Conservation (phyloP, 805 yeast genomes). For the Wickerhamomyces bisporus region DNA sequence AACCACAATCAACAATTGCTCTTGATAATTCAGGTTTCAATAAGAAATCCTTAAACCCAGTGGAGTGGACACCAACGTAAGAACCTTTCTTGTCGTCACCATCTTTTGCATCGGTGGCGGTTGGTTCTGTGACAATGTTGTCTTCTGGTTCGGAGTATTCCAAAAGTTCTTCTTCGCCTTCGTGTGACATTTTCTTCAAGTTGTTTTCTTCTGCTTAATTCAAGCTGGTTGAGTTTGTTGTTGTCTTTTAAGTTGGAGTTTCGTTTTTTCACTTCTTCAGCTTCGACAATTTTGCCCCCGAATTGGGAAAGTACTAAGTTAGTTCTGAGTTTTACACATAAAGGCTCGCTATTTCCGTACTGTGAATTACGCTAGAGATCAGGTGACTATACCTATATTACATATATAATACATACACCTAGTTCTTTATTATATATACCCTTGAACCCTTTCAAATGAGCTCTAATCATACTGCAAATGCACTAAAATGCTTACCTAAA, state of each 20-base stretch:
- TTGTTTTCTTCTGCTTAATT: too few relatives aligned
- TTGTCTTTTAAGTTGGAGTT: neutral
- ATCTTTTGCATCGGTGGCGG: constrained; percentile 40
- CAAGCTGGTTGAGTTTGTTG: neutral
- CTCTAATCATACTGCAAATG: too few relatives aligned
- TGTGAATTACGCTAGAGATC: neutral
- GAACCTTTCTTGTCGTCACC: constrained; percentile 90
- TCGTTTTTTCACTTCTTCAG: neutral
- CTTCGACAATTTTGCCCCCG: neutral
- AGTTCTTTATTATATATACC: too few relatives aligned
- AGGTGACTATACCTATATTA: too few relatives aligned
- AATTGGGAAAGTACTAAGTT: neutral
- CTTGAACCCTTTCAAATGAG: too few relatives aligned
- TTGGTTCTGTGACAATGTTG: constrained; percentile 56
- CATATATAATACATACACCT: too few relatives aligned
- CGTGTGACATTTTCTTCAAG: constrained; percentile 79
- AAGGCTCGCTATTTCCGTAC: neutral
- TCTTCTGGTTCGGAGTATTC: constrained; percentile 99
- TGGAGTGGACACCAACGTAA: constrained; percentile 96
- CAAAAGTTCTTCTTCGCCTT: constrained; percentile 98
- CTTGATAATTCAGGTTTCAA: constrained; percentile 95
- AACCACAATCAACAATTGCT: constrained; percentile 98
- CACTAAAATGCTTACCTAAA: too few relatives aligned
- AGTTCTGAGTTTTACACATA: constrained; percentile 2
- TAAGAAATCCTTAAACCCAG: constrained; percentile 96